phyloP scores from a whole-genome alignment of 371 early-diverging fungal genomes.

The Syncephalastrum racemosum region DNA sequence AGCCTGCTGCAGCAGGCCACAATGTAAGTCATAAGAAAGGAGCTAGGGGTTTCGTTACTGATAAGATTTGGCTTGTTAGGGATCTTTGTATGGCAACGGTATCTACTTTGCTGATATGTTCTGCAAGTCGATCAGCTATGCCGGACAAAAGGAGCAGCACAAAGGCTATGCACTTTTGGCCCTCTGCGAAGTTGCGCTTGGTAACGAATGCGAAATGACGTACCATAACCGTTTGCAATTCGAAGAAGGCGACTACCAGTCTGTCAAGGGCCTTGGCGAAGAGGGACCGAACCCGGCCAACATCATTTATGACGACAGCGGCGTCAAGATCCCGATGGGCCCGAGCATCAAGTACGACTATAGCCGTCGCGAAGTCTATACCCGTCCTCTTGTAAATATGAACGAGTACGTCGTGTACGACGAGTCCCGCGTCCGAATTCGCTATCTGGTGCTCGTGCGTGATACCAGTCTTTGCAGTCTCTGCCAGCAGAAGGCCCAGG shows the following conservation, averaged over 20 bases:
- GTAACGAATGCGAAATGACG: conserved; percentile 28
- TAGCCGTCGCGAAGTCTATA: not conserved
- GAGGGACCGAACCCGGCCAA: conserved; percentile 38
- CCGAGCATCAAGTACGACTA: conserved; percentile 18
- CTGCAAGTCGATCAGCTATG: conserved; percentile 45
- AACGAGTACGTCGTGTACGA: conserved; percentile 66
- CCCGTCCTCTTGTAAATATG: conserved; percentile 22
- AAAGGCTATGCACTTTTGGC: conserved; percentile 35
- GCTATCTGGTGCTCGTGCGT: conserved; percentile 53
- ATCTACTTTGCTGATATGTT: conserved; percentile 66
- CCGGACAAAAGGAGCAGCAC: conserved; percentile 12
- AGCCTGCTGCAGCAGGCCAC: conserved; percentile 22
- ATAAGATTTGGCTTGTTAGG: conserved; percentile 18
- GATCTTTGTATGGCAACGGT: conserved; percentile 52
- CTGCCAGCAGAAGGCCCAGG: conserved; percentile 18
- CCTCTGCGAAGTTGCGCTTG: conserved; percentile 63
- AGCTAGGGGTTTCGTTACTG: not conserved
- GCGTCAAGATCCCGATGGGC: conserved; percentile 47
- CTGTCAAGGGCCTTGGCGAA: conserved; percentile 50
- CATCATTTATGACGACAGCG: conserved; percentile 31
- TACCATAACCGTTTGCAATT: not conserved
- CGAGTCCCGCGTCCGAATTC: conserved; percentile 49
- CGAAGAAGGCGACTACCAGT: conserved; percentile 11
- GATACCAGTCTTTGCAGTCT: conserved; percentile 39
- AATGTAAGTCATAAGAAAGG: conserved; percentile 25